Conservation (phyloP, 768 basidiomycete species). For the Pleurotus salmoneostramineus region DNA sequence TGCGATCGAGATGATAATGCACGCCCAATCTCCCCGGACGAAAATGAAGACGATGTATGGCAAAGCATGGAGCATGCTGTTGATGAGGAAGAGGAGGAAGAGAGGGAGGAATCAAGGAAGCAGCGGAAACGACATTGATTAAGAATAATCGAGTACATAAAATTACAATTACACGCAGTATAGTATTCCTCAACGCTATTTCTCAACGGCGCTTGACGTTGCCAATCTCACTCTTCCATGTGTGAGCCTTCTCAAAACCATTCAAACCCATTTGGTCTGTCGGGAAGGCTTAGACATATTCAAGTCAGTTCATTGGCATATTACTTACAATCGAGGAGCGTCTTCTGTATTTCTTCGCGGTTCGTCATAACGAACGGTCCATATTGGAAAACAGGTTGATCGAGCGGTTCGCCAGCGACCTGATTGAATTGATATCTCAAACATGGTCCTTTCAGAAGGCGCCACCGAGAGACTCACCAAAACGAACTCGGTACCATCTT, state of each 20-base stretch:
- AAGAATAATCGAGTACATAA: too few relatives aligned
- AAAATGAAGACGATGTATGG: slow-evolving; percentile 65
- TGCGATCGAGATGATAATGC: slow-evolving; percentile 46
- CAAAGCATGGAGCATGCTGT: slow-evolving; percentile 54
- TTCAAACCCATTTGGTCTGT: slow-evolving; percentile 72
- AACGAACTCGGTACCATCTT: slow-evolving; percentile 69
- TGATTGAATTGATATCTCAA: slow-evolving; percentile 17
- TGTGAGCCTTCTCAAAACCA: slow-evolving; percentile 88
- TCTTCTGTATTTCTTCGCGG: slow-evolving; percentile 74
- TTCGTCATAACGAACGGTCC: slow-evolving; percentile 88
- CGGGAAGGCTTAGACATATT: slow-evolving; percentile 8
- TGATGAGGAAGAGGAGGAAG: slow-evolving; percentile 30
- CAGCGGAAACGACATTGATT: slow-evolving; percentile 12
- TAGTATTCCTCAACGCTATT: background rate
- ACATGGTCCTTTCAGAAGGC: background rate
- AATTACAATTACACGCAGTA: too few relatives aligned
- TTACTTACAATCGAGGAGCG: slow-evolving; percentile 72
- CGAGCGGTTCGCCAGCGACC: slow-evolving; percentile 85
- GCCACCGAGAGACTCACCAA: slow-evolving; percentile 43
- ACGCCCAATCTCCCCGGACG: slow-evolving; percentile 9
- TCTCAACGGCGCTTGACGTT: slow-evolving; percentile 19
- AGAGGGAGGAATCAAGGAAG: slow-evolving; percentile 17
- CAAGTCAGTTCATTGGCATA: background rate
- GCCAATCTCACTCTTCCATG: slow-evolving; percentile 85
- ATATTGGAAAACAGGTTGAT: slow-evolving; percentile 85